Evolutionary conservation across 306 rosid species (phyloP), one percentile per base, ranked within the genome.

Genomic region (Cicer pinnatifidum): DNA sequence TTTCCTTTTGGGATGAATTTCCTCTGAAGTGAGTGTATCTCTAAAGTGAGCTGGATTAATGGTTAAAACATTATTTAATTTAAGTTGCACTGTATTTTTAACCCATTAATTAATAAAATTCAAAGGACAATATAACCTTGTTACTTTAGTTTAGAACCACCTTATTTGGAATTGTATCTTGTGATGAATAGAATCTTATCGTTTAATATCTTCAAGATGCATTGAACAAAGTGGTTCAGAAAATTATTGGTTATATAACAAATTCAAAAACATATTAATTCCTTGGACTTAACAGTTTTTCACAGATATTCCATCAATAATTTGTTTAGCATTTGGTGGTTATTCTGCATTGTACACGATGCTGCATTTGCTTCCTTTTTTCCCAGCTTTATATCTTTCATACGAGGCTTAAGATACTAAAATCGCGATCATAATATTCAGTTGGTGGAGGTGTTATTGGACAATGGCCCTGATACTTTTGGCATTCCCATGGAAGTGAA

Each of bases 381-480:
- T 79, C 68, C 53, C n/a, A n/a, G 13, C 37, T 17, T 46, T 12
- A 64, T 65, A n/a, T 64, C 57, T 67, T 75, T 71, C 70, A 54
- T 56, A 8, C 23, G 74, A 59, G 17, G 59, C 66, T 63, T 67
- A 57, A 66, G 12, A 11, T 53, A 63, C 35, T 54, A 51, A 60
- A 41, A 70, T 59, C 6, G 65, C 78, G 45, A 40, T 35, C 60
- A 17, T 70, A 15, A 12, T 74, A 64, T 67, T 71, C 91, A 94
- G 99, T 89, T 94, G 89, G 85, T 87, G 76, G 99, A 94, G 76
- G 78, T 91, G 48, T 76, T 89, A 57, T 48, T 89, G 78, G 97
- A 91, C 62, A 86, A 87, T 74, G 99, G 99, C 44, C 69, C 92
- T 5, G 90, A 89, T 63, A 78, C 84, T 67, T 85, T 91, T 56